Conservation (phyloP, 2,329 filamentous ascomycete genomes). For the Neonectria ditissima region DNA sequence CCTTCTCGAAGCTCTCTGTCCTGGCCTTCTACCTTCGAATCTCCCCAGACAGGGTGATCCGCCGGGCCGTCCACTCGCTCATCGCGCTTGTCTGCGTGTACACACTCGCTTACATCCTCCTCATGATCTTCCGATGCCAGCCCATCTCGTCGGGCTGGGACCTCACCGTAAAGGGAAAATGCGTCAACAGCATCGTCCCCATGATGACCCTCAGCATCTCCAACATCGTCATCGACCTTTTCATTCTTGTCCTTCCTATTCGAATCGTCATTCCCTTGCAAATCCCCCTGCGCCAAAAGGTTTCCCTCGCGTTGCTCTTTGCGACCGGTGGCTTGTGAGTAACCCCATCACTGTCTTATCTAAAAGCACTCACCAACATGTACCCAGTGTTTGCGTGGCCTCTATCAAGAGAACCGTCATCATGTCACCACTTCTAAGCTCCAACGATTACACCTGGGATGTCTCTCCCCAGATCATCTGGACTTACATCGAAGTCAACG, state of each 20-base stretch:
- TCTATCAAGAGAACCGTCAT: slow-evolving; percentile 46
- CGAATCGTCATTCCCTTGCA: slow-evolving; percentile 58
- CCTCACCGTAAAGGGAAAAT: slow-evolving; percentile 49
- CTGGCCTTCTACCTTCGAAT: slow-evolving; percentile 61
- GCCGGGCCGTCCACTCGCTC: slow-evolving; percentile 34
- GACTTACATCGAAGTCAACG: slow-evolving; percentile 62
- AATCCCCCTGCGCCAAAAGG: slow-evolving; percentile 61
- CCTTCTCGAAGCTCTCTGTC: slow-evolving; percentile 58
- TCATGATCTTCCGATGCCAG: slow-evolving; percentile 55
- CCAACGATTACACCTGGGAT: slow-evolving; percentile 44
- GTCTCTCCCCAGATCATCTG: slow-evolving; percentile 50
- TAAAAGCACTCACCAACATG: not conserved
- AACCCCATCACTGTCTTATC: not conserved
- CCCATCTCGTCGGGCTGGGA: slow-evolving; percentile 59
- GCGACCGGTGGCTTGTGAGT: slow-evolving; percentile 49
- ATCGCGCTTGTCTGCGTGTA: slow-evolving; percentile 55
- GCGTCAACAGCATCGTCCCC: slow-evolving; percentile 53
- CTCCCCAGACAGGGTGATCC: slow-evolving; percentile 39
- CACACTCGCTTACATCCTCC: slow-evolving; percentile 53
- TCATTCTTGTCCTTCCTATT: slow-evolving; percentile 59
- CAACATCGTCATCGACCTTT: slow-evolving; percentile 61
- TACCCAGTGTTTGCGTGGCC: slow-evolving; percentile 42
- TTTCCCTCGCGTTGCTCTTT: slow-evolving; percentile 61
- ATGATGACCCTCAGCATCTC: slow-evolving; percentile 42
- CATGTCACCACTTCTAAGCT: slow-evolving; percentile 39